Percentiles rank a stretch among this genome's conserved stretches.
These are phyloP conservation scores for Hanseniaspora hatyaiensis DNA, from an alignment of 805 yeast genomes.

Conservation along the genomic window DNA sequence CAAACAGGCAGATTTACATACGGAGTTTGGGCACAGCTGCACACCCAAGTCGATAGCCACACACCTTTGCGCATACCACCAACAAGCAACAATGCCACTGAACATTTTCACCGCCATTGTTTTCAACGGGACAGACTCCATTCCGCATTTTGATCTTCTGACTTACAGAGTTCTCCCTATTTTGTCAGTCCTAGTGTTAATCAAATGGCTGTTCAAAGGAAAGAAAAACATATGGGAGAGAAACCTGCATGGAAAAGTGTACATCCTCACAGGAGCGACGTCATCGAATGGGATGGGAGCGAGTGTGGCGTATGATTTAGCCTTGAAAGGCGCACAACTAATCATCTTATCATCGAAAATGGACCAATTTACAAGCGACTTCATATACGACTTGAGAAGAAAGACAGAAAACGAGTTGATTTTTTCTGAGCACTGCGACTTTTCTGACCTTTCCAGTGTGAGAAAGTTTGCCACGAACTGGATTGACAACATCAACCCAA, in stretches of 20 bases:
- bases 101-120: conserved; percentile 62
- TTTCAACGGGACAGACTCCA: conserved; percentile 57
- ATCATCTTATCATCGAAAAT: conserved; percentile 55
- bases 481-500: conserved; percentile 82
- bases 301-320: conserved; percentile 59
- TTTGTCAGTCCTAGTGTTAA: conserved; percentile 33
- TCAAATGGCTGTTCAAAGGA: conserved; percentile 72
- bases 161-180: conserved; percentile 45
- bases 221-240: conserved; percentile 81
- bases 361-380: conserved; percentile 71
- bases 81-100: conserved; percentile 53
- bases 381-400: conserved; percentile 64
- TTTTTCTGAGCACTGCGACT: conserved; percentile 84
- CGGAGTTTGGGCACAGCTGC: too few species aligned
- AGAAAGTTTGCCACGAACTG: conserved; percentile 88
- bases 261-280: conserved; percentile 82
- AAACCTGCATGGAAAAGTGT: conserved; percentile 82
- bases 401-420: conserved; percentile 59
- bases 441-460: conserved; percentile 58
- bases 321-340: conserved; percentile 74
- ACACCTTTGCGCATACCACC: too few species aligned
- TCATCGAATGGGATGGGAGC: conserved; percentile 68
- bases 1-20: too few species aligned
- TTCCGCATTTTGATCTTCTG: conserved; percentile 63
- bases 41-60: too few species aligned